Percentiles rank a stretch among this genome's conserved stretches.
Evolutionary conservation across 129 eudicot genomes (phyloP).

Genomic region (Deinandra increscens): DNA sequence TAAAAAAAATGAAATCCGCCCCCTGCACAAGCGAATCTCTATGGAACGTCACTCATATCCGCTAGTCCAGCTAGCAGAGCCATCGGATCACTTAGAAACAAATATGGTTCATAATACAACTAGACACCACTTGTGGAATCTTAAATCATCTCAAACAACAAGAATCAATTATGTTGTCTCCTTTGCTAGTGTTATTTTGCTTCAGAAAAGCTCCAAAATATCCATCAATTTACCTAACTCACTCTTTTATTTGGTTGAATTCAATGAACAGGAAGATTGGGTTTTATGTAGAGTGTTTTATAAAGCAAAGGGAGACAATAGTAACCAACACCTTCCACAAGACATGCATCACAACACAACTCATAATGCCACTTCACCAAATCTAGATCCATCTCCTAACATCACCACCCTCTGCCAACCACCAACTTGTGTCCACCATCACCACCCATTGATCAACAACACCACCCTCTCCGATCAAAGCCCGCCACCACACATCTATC

Average conservation of each 20-base stretch:
- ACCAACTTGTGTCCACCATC: conserved; percentile 37
- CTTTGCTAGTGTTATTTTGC: neutral
- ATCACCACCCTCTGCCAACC: conserved; percentile 25
- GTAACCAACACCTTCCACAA: conserved; percentile 36
- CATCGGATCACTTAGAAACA: too few relatives aligned
- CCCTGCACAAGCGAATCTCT: too few relatives aligned
- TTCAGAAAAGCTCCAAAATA: neutral
- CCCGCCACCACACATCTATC: conserved; percentile 14
- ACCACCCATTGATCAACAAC: conserved; percentile 20
- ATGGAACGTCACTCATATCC: too few relatives aligned
- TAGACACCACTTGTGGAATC: too few relatives aligned
- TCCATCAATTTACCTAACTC: conserved; percentile 6
- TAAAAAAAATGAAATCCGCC: too few relatives aligned
- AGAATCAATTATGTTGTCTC: neutral
- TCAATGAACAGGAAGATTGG: conserved; percentile 83
- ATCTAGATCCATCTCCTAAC: conserved; percentile 30
- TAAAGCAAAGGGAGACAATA: conserved; percentile 64
- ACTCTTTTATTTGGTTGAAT: conserved; percentile 14
- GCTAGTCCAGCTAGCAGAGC: too few relatives aligned
- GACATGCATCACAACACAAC: conserved; percentile 35
- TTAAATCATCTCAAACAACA: too few relatives aligned
- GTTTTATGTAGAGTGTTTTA: conserved; percentile 86
- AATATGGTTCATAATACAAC: too few relatives aligned
- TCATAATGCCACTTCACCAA: conserved; percentile 29
- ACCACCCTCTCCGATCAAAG: conserved; percentile 16